Conservation (phyloP, 352 stramenopile genomes). For the Phytophthora tentaculata region DNA sequence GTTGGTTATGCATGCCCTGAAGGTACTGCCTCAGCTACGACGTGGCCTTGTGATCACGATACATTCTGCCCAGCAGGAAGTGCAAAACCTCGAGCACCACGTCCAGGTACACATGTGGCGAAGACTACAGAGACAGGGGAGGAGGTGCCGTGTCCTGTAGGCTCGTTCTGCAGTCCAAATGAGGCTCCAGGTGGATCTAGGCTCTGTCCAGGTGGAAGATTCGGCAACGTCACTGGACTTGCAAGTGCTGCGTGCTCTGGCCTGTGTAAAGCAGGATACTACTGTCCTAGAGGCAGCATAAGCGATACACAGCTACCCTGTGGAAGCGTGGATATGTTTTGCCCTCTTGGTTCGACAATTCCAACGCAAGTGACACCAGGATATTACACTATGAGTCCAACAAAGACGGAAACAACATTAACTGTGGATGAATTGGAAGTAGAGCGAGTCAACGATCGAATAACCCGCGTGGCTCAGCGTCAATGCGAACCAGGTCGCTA, state of each 20-base stretch:
- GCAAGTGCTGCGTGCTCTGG: conserved; percentile 50
- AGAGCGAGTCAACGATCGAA: conserved; percentile 11
- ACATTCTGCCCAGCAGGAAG: conserved; percentile 34
- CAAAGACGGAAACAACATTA: conserved; percentile 7
- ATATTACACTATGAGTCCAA: conserved; percentile 52
- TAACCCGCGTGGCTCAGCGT: conserved; percentile 46
- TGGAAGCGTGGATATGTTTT: conserved; percentile 49
- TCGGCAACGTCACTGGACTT: conserved; percentile 56
- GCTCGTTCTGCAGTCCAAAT: conserved; percentile 57
- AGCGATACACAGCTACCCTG: conserved; percentile 45
- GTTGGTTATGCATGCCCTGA: conserved; percentile 68
- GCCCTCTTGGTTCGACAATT: conserved; percentile 44
- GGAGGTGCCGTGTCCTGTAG: conserved; percentile 40
- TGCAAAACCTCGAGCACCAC: conserved; percentile 17
- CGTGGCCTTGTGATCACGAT: conserved; percentile 39
- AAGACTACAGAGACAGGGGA: neutral
- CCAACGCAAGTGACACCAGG: conserved; percentile 46
- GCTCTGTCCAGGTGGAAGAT: conserved; percentile 69
- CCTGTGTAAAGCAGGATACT: conserved; percentile 60
- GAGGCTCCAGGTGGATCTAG: conserved; percentile 33
- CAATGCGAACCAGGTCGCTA: conserved; percentile 71
- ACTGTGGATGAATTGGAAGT: conserved; percentile 15
- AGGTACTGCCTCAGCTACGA: conserved; percentile 54
- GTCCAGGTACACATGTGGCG: conserved; percentile 43
- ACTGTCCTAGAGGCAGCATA: conserved; percentile 59